Evolutionary conservation across 2,329 filamentous ascomycete species (phyloP), one percentile per base, ranked within the genome.

Genomic region (Alternaria gaisen): DNA sequence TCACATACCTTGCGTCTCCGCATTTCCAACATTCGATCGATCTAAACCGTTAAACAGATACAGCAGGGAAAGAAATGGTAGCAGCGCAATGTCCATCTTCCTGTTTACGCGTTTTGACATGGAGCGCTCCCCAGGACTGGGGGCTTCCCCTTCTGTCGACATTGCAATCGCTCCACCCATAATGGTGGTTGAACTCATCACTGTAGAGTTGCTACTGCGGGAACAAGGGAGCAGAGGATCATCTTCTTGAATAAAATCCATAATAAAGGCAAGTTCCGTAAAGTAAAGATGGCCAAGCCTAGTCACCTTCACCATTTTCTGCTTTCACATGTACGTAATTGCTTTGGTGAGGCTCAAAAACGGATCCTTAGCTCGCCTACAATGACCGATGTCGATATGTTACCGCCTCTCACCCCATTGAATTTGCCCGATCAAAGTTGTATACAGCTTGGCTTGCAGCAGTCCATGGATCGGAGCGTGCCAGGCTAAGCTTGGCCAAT

Each of bases 11-110:
- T 69, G 68, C 9, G 69, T 72, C 51, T 72, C 67, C n/a, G 70
- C 70, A 55, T 72, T 72, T 0, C 70, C 70, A 14, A 73, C 56
- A 40, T 74, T 73, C 5, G 61, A 68, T 32, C 71, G 58, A 43
- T 72, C 69, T 14, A 71, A 60, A 5, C 69, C 67, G 24, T 74
- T 70, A 42, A 72, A 68, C 18, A 74, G 59, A 44, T 69, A 73
- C 2, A 72, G 32, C 8, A 68, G 47, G 3, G 66, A 68, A 12
- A 69, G 48, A 32, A 67, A 70, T 3, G 66, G 70, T 20, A 72
- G 40, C 12, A 72, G 58, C 30, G 65, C 67, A 46, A 67, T 56
- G 36, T 72, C 70, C 54, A 72, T 63, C 32, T 72, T 71, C 24
- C 57, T 61, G 38, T 68, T 68, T 11, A 68, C 38, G 5, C 63